These are phyloP conservation scores for Isabelozyma gotoi DNA, from an alignment of 805 yeast genomes.

Conservation along the genomic window DNA sequence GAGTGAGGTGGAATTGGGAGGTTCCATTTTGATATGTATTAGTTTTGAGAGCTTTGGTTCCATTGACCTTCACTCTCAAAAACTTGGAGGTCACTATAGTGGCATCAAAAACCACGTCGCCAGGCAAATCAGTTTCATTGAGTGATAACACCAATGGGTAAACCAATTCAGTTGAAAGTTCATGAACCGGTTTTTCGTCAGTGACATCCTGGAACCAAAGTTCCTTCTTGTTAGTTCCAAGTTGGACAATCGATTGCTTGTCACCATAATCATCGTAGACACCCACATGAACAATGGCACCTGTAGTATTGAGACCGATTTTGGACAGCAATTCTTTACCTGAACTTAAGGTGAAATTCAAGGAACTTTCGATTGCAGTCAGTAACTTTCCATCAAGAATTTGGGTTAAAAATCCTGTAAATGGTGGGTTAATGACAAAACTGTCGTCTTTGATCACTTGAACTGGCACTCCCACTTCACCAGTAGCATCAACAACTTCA, in stretches of 20 bases:
- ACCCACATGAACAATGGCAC: constrained; percentile 39
- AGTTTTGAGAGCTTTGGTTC: constrained; percentile 11
- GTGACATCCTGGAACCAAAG: constrained; percentile 19
- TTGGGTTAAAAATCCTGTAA: constrained; percentile 35
- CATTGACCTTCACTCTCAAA: constrained; percentile 11
- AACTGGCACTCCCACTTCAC: constrained; percentile 30
- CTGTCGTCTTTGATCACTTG: constrained; percentile 22
- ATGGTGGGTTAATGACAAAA: constrained; percentile 38
- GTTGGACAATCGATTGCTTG: constrained; percentile 30
- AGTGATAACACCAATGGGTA: constrained; percentile 29
- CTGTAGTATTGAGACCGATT: constrained; percentile 23
- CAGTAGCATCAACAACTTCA: constrained; percentile 36
- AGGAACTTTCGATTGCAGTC: constrained; percentile 30
- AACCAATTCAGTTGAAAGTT: constrained; percentile 13
- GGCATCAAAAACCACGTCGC: constrained; percentile 18
- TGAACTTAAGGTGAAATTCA: constrained; percentile 36
- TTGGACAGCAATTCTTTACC: constrained; percentile 33
- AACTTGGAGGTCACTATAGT: constrained; percentile 15
- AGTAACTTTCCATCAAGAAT: constrained; percentile 33
- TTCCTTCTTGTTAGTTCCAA: constrained; percentile 14
- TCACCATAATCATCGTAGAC: constrained; percentile 39
- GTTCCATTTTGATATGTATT: constrained; percentile 29
- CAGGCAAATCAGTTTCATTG: constrained; percentile 11
- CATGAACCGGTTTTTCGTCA: constrained; percentile 10
- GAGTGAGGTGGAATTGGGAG: constrained; percentile 21